Base-by-base conservation (phyloP, 2,329 filamentous ascomycete species). In the Scedosporium minutisporum region DNA sequence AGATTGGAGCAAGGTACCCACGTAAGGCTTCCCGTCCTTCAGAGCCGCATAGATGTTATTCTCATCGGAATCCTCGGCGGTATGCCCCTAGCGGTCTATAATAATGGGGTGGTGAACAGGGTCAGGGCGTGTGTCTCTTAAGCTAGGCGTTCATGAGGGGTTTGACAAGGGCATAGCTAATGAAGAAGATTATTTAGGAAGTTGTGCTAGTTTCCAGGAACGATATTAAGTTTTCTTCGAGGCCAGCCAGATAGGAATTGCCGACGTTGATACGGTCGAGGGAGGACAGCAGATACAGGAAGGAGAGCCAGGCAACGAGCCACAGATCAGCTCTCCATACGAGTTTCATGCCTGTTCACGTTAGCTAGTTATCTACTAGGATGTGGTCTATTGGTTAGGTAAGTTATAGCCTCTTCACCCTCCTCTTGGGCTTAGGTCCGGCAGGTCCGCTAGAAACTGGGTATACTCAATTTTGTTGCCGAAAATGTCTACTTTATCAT, bases 21-120 rank as follows among this genome's bases (percentile, higher is more conserved):
- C 90, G 72, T 92, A 95, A 64, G 93, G 96, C 77, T 96, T 96
- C 87, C 90, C 96, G 71, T 96, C 91, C 63, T 82, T 87, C 18
- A 93, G 68, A 6, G 86, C 86, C 14, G 84, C 82, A 82, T 85
- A 90, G 64, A 95, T 81, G 71, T 91, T 92, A 3, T 77, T 75
- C 77, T 85, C 85, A 67, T 87, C 85, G 76, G 93, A 95, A 12
- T 86, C 79, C 71, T 96, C 91, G 66, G 89, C 85, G 1, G 89
- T 88, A n/a, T 85, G 88, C 7, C 84, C 80, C 72, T 96, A 91
- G 67, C 90, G 80, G 71, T 96, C 91, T 4, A 77, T 72, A 58
- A 82, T 82, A 9, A 96, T 79, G 3, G 91, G 84, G 4, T 77
- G 1, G 91, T 89, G 62, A 96, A 85, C 71, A 96, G 96, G 61